These are phyloP conservation scores for Plasmodium berghei DNA, from an alignment of 169 alveolate genomes.

Conservation along the genomic window DNA sequence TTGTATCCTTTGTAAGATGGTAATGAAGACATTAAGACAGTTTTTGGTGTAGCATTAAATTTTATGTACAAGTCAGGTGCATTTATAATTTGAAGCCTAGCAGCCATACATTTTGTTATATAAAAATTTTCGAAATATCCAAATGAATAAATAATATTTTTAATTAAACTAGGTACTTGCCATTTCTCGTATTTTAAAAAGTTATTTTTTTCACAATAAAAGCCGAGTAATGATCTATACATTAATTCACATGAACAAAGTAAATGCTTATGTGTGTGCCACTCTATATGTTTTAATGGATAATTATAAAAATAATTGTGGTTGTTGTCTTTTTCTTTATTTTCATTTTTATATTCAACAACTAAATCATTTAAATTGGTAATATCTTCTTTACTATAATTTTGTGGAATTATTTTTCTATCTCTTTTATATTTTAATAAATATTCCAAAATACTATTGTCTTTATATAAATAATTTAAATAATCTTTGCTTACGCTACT, in stretches of 20 bases:
- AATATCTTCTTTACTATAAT: constrained; percentile 4
- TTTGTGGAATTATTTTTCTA: neutral
- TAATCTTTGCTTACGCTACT: constrained; percentile 29
- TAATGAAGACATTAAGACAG: constrained; percentile 52
- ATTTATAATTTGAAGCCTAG: constrained; percentile 65
- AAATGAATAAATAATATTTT: constrained; percentile 57
- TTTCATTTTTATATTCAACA: neutral
- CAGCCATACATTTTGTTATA: constrained; percentile 74
- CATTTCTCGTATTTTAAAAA: constrained; percentile 67
- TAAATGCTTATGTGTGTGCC: constrained; percentile 58
- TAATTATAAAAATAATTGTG: neutral
- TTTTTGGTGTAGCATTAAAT: constrained; percentile 55
- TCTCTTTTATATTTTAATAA: constrained; percentile 37
- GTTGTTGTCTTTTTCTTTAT: neutral
- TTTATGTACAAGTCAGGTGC: constrained; percentile 71
- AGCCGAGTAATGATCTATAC: constrained; percentile 75
- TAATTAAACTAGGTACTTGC: constrained; percentile 77
- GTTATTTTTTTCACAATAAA: constrained; percentile 54
- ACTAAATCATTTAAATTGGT: neutral
- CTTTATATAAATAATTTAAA: constrained; percentile 35
- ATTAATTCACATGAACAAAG: constrained; percentile 64
- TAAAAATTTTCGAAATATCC: constrained; percentile 74
- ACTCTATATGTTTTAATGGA: constrained; percentile 48
- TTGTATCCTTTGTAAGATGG: constrained; percentile 71
- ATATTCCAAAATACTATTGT: constrained; percentile 18